Percentiles rank a stretch among this genome's conserved stretches.
Conservation (phyloP, 768 basidiomycete genomes). For the Rhizopogon rudus region DNA sequence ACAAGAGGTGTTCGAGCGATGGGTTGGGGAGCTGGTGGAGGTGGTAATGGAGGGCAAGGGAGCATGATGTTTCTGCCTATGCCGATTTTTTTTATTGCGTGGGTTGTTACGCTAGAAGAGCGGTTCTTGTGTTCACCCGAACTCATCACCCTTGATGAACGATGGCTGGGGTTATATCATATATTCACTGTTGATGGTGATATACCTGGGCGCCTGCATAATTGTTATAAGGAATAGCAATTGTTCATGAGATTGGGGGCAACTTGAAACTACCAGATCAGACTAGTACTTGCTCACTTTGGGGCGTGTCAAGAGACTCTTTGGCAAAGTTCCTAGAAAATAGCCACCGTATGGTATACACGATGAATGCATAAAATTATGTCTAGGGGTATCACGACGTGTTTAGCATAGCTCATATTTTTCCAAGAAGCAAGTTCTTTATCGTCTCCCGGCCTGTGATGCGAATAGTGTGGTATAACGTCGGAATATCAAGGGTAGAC, state of each 20-base stretch:
- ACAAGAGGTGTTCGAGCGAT: slow-evolving; percentile 67
- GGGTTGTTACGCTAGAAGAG: neutral
- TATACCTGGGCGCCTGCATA: no score
- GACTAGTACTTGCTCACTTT: no score
- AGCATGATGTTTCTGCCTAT: slow-evolving; percentile 21
- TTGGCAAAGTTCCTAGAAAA: neutral
- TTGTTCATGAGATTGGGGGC: no score
- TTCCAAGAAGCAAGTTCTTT: slow-evolving; percentile 76
- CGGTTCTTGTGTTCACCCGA: neutral
- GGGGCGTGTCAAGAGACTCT: neutral
- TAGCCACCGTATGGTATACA: neutral
- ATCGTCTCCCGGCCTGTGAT: slow-evolving; percentile 84
- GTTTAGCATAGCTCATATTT: slow-evolving; percentile 49
- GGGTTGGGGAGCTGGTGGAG: slow-evolving; percentile 75
- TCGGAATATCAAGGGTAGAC: slow-evolving; percentile 85
- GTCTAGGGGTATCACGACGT: neutral
- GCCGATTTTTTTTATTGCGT: neutral
- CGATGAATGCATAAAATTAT: neutral
- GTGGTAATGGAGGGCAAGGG: slow-evolving; percentile 66
- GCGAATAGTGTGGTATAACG: slow-evolving; percentile 71
- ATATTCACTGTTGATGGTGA: no score
- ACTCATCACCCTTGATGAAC: neutral
- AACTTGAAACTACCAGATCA: no score
- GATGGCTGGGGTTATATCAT: neutral
- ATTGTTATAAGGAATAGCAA: no score